A percentile compares a stretch with the other conserved stretches of the same genome.
These are phyloP conservation scores for Pestalotiopsis fici DNA, from an alignment of 2,329 filamentous ascomycete species.

Conservation along the genomic window DNA sequence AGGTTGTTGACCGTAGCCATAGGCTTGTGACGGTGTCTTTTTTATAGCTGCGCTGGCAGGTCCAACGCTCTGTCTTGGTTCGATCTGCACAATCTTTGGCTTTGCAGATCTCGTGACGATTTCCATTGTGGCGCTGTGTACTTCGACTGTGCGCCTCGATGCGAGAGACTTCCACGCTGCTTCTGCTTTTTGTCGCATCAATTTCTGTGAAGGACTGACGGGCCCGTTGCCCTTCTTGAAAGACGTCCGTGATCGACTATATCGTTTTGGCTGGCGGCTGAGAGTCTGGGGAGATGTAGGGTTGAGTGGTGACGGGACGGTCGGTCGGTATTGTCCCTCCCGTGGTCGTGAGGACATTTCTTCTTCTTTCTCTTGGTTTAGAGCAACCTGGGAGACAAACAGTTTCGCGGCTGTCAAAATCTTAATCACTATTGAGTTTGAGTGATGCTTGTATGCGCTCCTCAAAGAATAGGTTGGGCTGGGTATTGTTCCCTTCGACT, in stretches of 20 bases:
- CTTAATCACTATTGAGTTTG: not conserved
- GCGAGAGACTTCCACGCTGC: slow-evolving; percentile 30
- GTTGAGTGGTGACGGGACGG: slow-evolving; percentile 22
- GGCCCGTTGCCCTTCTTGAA: slow-evolving; percentile 17
- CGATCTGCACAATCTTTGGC: not conserved
- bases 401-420: not conserved
- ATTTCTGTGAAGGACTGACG: slow-evolving; percentile 39
- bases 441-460: not conserved
- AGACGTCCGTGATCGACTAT: not conserved
- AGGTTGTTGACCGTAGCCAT: not conserved
- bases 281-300: slow-evolving; percentile 13
- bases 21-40: not conserved
- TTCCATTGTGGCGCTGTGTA: not conserved
- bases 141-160: not conserved
- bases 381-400: not conserved
- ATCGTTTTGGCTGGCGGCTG: slow-evolving; percentile 8
- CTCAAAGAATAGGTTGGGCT: not conserved
- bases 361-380: not conserved
- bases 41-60: not conserved
- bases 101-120: not conserved
- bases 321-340: slow-evolving; percentile 12
- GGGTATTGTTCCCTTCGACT: not conserved
- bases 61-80: not conserved
- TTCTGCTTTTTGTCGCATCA: slow-evolving; percentile 43
- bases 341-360: not conserved